Evolutionary conservation across 83 land plant species (phyloP).

Genomic region (Thuja plicata): DNA sequence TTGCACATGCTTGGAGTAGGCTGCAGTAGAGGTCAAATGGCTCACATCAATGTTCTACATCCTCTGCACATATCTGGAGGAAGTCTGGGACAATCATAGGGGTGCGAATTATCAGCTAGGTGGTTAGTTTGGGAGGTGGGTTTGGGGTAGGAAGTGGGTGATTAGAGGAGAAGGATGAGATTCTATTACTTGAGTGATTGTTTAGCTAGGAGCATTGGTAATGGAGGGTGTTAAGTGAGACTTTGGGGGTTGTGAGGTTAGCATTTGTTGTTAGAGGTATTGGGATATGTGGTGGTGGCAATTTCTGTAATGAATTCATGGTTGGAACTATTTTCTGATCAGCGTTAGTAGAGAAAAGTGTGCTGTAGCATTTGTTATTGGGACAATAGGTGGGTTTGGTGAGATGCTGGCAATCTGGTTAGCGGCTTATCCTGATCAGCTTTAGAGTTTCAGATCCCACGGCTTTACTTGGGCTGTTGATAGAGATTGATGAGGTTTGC

Average conservation of each 20-base stretch:
- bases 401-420: neutral
- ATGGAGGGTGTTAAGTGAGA: neutral
- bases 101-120: neutral
- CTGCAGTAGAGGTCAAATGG: neutral
- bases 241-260: neutral
- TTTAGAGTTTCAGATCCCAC: neutral
- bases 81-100: neutral
- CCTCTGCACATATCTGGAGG: neutral
- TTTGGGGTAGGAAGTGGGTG: neutral
- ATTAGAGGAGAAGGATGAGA: neutral
- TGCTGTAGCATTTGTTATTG: neutral
- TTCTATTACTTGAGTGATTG: neutral
- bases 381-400: neutral
- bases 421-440: neutral
- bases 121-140: neutral
- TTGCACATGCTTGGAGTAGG: neutral
- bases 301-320: neutral
- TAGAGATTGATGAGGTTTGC: neutral
- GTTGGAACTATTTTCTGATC: neutral
- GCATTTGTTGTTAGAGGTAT: neutral
- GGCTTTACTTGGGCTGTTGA: neutral
- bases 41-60: neutral
- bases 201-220: constrained; percentile 5
- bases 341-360: neutral
- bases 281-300: neutral